Evolutionary conservation across 1,284 basidiomycete genomes (phyloP), one percentile per base, ranked within the genome.

Genomic region (Taiwanofungus camphoratus): DNA sequence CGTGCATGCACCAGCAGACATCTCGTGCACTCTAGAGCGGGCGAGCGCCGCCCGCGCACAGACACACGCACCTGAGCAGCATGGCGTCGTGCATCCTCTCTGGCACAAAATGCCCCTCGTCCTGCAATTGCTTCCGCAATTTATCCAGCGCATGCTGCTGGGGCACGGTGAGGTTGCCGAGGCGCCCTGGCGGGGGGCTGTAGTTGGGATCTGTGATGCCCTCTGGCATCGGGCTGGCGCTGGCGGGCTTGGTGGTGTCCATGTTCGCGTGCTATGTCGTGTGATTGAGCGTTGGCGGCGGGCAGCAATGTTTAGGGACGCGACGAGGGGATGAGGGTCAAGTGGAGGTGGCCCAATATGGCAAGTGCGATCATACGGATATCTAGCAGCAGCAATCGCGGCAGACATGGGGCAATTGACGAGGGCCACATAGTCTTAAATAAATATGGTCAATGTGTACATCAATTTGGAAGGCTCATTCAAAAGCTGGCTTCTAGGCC

Each of bases 71-170:
- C 76, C 86, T 77, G 53, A 95, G 74, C 24, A 95, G 70, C 30
- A 74, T 77, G 19, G 82, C 72, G 67, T 95, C 92, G 60, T 88
- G 82, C 77, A 89, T 90, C 49, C 82, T 70, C 63, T 86, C 80
- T 47, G 72, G 68, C 2, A 79, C 82, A 56, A 83, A 85, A 32
- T 59, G 57, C 1, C 73, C 78, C 57, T 81, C 81, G 3, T 73
- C 76, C 55, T 76, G 61, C 46, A 92, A 68, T 61, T 87, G 74
- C 60, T 75, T 70, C 64, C 77, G 80, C 61, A 94, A 73, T 56
- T 81, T 79, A 32, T 82, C 77, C 43, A 96, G 81, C 5, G 79
- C 75, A 50, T 82, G 73, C 51, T 80, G 73, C 61, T 95, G 89
- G 3, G 68, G 55, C 8, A 74, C 64, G n/a, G 79, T 80, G 53